These are phyloP conservation scores for Boletus vermiculosoides DNA, from an alignment of 768 basidiomycete species.

Conservation along the genomic window DNA sequence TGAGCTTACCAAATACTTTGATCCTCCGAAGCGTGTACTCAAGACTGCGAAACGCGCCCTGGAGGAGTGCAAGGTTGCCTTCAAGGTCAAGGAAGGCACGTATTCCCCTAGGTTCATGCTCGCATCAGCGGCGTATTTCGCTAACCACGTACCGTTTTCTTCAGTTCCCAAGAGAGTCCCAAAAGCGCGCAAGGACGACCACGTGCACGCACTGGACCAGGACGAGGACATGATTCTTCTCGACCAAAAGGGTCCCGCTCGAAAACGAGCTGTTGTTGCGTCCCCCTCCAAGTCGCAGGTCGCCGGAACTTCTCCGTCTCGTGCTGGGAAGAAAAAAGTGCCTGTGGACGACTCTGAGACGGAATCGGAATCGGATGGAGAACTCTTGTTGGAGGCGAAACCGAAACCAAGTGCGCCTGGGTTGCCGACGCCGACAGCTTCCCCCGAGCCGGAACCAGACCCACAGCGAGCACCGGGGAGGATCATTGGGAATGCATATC, in stretches of 20 bases:
- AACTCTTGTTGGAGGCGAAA: constrained; percentile 20
- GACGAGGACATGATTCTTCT: constrained; percentile 60
- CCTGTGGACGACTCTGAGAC: constrained; percentile 47
- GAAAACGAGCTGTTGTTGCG: constrained; percentile 16
- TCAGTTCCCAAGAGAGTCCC: constrained; percentile 64
- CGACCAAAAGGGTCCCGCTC: constrained; percentile 31
- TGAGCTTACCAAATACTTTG: constrained; percentile 79
- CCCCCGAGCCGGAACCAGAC: constrained; percentile 44
- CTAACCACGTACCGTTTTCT: not conserved
- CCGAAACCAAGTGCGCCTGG: constrained; percentile 13
- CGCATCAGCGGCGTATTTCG: not conserved
- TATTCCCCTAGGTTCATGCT: not conserved
- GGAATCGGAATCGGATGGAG: constrained; percentile 48
- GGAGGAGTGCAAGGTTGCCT: constrained; percentile 57
- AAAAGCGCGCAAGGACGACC: constrained; percentile 58
- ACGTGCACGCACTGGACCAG: constrained; percentile 61
- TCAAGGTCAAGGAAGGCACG: constrained; percentile 80
- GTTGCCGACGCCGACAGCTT: constrained; percentile 56
- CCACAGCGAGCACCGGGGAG: constrained; percentile 62
- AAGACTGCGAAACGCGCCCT: constrained; percentile 57
- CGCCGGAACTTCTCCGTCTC: not conserved
- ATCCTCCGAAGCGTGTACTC: constrained; percentile 67
- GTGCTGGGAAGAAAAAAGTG: constrained; percentile 17
- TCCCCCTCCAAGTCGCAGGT: constrained; percentile 8
- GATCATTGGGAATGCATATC: constrained; percentile 72